Percentiles rank a stretch among this genome's conserved stretches.
phyloP scores from a whole-genome alignment of 371 early-diverging fungal species.

The Chytridium lagenaria region DNA sequence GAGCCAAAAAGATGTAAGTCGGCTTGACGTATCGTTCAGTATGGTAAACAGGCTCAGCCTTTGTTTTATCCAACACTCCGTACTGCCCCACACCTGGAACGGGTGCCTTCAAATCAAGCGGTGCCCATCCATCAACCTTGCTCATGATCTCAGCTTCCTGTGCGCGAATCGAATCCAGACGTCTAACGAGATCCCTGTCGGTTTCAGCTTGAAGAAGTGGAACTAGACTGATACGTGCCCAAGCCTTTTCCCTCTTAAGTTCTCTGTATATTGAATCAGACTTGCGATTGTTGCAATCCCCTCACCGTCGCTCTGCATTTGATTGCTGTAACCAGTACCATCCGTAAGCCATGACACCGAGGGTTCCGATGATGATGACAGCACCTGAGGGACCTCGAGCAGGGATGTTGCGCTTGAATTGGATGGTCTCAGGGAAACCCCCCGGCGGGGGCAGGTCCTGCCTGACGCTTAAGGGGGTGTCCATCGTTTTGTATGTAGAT shows the following conservation, averaged over 20 bases:
- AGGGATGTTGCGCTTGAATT: slow-evolving; percentile 88
- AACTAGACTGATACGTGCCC: slow-evolving; percentile 79
- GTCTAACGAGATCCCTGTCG: slow-evolving; percentile 88
- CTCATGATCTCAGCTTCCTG: slow-evolving; percentile 90
- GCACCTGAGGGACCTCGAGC: slow-evolving; percentile 73
- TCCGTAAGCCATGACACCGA: slow-evolving; percentile 68
- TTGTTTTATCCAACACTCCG: slow-evolving; percentile 43
- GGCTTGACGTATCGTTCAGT: slow-evolving; percentile 79
- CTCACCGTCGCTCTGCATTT: slow-evolving; percentile 78
- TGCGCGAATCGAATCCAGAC: slow-evolving; percentile 74
- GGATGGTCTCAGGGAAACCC: slow-evolving; percentile 63
- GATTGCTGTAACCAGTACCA: slow-evolving; percentile 69
- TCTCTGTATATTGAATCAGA: slow-evolving; percentile 64
- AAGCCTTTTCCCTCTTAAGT: slow-evolving; percentile 89
- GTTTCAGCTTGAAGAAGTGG: slow-evolving; percentile 93
- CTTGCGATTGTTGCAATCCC: background rate
- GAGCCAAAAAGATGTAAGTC: slow-evolving; percentile 55
- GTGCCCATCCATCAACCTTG: slow-evolving; percentile 77
- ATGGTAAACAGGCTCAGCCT: slow-evolving; percentile 80
- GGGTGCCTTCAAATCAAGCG: slow-evolving; percentile 54
- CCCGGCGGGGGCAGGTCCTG: slow-evolving; percentile 56
- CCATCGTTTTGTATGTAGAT: too few relatives aligned
- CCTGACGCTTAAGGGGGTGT: background rate
- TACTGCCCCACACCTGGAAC: slow-evolving; percentile 49
- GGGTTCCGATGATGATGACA: slow-evolving; percentile 58